Evolutionary conservation across 495 filamentous ascomycete genomes (phyloP).

Genomic region (Tricharina praecox): DNA sequence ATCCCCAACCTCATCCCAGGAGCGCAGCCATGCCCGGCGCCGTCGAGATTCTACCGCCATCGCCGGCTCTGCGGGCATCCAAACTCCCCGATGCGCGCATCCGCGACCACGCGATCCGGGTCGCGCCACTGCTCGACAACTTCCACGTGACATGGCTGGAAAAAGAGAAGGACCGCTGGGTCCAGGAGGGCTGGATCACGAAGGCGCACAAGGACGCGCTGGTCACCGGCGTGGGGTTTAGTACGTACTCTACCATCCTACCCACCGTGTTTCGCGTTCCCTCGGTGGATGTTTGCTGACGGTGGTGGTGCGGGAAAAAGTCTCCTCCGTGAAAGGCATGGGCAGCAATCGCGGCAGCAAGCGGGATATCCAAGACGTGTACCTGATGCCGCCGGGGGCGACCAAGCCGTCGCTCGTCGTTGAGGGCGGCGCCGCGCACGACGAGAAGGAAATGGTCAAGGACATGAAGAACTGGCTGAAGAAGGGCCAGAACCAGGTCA

Average conservation of each 20-base stretch:
- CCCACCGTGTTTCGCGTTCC: too few species aligned
- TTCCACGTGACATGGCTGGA: slow-evolving; percentile 1
- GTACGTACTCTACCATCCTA: not conserved
- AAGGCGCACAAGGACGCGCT: not conserved
- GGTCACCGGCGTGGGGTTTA: not conserved
- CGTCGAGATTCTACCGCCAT: not conserved
- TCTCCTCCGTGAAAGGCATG: too few species aligned
- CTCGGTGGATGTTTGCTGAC: too few species aligned
- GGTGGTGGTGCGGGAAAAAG: too few species aligned
- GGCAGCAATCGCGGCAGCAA: too few species aligned
- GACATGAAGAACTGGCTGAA: slow-evolving; percentile 1
- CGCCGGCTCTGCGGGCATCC: not conserved
- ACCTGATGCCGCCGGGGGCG: not conserved
- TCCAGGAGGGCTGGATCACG: not conserved
- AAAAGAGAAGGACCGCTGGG: not conserved
- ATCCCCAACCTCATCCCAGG: not conserved
- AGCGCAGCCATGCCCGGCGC: not conserved
- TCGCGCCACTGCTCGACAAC: not conserved
- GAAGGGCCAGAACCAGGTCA: not conserved
- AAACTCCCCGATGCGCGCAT: too few species aligned
- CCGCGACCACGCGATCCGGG: not conserved
- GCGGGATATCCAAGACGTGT: not conserved
- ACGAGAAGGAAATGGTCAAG: not conserved
- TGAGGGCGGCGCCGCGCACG: not conserved
- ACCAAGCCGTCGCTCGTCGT: not conserved